Percentiles rank a stretch among this genome's conserved stretches.
Evolutionary conservation across 345 rosid species (phyloP).

Genomic region (Aegle marmelos): DNA sequence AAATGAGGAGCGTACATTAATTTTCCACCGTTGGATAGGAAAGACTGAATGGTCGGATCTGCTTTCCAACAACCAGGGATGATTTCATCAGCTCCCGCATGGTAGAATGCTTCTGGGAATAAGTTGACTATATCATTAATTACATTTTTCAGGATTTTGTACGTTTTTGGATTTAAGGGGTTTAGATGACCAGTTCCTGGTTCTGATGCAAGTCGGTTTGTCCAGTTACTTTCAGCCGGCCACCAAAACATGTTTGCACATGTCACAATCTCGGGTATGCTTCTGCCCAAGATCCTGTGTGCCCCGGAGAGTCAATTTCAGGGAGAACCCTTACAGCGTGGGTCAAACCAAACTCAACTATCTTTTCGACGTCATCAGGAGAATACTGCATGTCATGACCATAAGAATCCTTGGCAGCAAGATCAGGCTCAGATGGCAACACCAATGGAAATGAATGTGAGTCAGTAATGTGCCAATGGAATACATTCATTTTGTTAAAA

Average conservation of each 20-base stretch:
- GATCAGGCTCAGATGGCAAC: constrained; percentile 78
- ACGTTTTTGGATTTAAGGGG: constrained; percentile 69
- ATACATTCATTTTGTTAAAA: constrained; percentile 78
- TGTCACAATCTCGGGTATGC: constrained; percentile 80
- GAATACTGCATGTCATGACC: constrained; percentile 62
- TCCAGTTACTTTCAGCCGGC: constrained; percentile 58
- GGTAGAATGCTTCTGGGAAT: constrained; percentile 77
- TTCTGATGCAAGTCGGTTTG: constrained; percentile 67
- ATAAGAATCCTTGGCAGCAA: constrained; percentile 72
- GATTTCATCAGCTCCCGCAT: constrained; percentile 75
- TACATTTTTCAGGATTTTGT: constrained; percentile 59
- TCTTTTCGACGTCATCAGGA: constrained; percentile 48
- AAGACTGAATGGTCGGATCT: constrained; percentile 54
- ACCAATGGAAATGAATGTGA: constrained; percentile 81
- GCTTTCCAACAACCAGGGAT: constrained; percentile 83
- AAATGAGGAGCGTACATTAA: constrained; percentile 50
- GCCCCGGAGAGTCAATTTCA: constrained; percentile 69
- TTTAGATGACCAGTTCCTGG: constrained; percentile 92
- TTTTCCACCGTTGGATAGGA: constrained; percentile 59
- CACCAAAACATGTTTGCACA: constrained; percentile 89
- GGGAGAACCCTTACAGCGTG: constrained; percentile 84
- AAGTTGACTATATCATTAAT: constrained; percentile 39
- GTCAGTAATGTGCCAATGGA: constrained; percentile 91
- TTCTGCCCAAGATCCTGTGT: constrained; percentile 51
- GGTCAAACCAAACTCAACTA: constrained; percentile 67